Evolutionary conservation across 805 yeast species (phyloP), one percentile per base, ranked within the genome.

Genomic region (Pichia ethanolica): DNA sequence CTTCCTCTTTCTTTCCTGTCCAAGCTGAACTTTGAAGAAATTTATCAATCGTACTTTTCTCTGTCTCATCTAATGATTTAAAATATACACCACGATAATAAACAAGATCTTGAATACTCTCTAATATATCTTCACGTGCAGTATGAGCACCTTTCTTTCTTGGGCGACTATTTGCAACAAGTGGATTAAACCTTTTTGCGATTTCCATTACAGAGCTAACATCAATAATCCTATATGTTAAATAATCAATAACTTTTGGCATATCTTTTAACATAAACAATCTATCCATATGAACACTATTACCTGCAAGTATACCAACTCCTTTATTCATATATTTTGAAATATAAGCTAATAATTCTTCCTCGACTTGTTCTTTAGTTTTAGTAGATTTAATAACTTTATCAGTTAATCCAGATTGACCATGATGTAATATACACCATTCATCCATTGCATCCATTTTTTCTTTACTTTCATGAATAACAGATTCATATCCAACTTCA

Each of bases 371-470:
- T 35, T 65, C 71, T 42, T 78, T 63, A 0, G 87, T 76, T 59
- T 78, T 78, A 2, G 57, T 59, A 30, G 85, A 73, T 0, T 70
- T 74, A 20, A 84, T 62, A 4, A 88, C 88, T 59, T 81, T 81
- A n/a, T 74, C 73, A 0, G 89, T 84, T 35, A 93, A 73, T 0
- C 99, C 99, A 38, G 78, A 70, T 6, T 74, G 63, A 1, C 87
- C 88, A 65, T 91, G 99, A 47, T 86, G 95, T 4, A 75, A 71
- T 11, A 77, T 69, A 68, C 98, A 91, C 98, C 98, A 93, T 43
- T 81, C 85, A 63, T 79, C 75, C 98, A 93, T 93, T 4, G 64
- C 59, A 54, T 82, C 85, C 73, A 93, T 71, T 1, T 72, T 70
- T 8, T 67, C 68, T 48, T 80, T 71, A 35, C 84, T 83, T 54